These are phyloP conservation scores for Fraxinus paxiana DNA, from an alignment of 305 asterid species.

Conservation along the genomic window DNA sequence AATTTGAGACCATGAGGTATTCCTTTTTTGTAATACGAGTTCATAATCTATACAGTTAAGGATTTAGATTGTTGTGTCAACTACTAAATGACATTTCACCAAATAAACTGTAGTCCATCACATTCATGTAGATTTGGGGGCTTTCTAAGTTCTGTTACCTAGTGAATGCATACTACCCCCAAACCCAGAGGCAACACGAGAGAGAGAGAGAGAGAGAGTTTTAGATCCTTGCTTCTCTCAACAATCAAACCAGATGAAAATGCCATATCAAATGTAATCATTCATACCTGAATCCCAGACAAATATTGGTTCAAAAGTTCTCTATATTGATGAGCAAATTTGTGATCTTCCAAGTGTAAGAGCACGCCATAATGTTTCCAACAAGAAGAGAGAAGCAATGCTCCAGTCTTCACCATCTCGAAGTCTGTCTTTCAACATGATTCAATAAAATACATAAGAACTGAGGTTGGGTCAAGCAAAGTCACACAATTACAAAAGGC, in stretches of 20 bases:
- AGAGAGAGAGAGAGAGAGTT: neutral
- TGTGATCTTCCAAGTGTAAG: conserved; percentile 58
- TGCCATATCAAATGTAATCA: conserved; percentile 13
- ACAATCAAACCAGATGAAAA: conserved; percentile 18
- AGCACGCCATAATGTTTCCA: conserved; percentile 93
- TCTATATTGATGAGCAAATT: conserved; percentile 51
- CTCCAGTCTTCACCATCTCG: conserved; percentile 57
- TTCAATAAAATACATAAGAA: conserved; percentile 23
- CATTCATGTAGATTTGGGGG: neutral
- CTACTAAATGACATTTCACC: neutral
- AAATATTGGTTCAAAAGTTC: conserved; percentile 67
- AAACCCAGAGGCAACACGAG: neutral
- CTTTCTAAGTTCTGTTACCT: neutral
- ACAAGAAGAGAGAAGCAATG: conserved; percentile 79
- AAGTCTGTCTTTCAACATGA: conserved; percentile 46
- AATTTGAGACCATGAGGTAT: conserved; percentile 8
- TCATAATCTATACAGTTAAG: neutral
- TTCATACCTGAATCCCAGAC: conserved; percentile 77
- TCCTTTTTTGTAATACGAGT: neutral
- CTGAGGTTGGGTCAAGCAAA: conserved; percentile 15
- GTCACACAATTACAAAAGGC: neutral
- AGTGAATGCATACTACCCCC: neutral
- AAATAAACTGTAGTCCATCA: neutral
- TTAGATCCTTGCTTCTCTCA: conserved; percentile 1
- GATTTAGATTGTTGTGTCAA: neutral